Evolutionary conservation across 805 yeast genomes (phyloP).

Genomic region (Suhomyces prunicola): DNA sequence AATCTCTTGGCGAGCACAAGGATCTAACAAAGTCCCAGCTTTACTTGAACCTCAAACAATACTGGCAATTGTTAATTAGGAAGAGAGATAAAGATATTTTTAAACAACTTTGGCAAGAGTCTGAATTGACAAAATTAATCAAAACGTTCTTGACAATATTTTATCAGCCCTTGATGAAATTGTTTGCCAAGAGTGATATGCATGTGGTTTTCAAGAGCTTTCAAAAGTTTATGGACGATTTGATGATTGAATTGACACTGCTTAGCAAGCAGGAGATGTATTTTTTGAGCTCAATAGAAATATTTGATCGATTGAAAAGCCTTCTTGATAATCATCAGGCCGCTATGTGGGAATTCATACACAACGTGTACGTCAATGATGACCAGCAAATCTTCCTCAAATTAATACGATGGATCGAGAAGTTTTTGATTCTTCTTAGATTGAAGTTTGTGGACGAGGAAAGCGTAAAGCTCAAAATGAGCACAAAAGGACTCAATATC

Average conservation of each 20-base stretch:
- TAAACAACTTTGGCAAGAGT: constrained; percentile 81
- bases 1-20: constrained; percentile 11
- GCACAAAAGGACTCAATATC: constrained; percentile 16
- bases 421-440: constrained; percentile 60
- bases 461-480: constrained; percentile 45
- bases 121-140: constrained; percentile 70
- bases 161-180: constrained; percentile 39
- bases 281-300: constrained; percentile 48
- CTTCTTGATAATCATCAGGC: constrained; percentile 72
- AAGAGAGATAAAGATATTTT: constrained; percentile 73
- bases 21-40: constrained; percentile 23
- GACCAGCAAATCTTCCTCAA: constrained; percentile 66
- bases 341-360: constrained; percentile 70
- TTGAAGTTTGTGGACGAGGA: constrained; percentile 49
- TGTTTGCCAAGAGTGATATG: constrained; percentile 36
- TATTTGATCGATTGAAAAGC: constrained; percentile 63
- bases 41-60: constrained; percentile 55
- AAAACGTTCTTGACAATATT: constrained; percentile 59
- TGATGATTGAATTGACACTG: constrained; percentile 63
- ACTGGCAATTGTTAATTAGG: constrained; percentile 61
- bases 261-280: constrained; percentile 56
- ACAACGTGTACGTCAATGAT: constrained; percentile 79
- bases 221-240: constrained; percentile 42
- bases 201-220: constrained; percentile 38
- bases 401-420: constrained; percentile 70